Evolutionary conservation across 129 eudicot species (phyloP).

Genomic region (Logfia minima): DNA sequence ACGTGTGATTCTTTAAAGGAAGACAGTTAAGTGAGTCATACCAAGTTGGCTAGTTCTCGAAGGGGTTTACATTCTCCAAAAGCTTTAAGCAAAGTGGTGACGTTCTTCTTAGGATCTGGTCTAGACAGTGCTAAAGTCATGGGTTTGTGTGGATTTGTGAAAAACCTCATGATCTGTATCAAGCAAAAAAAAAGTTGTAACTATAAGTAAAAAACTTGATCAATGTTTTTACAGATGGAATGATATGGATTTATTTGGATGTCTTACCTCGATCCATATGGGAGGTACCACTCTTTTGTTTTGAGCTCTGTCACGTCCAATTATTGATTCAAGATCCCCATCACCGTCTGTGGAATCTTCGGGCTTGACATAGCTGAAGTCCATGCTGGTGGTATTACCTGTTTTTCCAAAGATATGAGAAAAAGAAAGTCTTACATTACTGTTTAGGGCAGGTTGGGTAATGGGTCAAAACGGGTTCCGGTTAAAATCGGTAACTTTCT

Average conservation of each 20-base stretch:
- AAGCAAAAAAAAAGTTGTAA: slow-evolving; percentile 12
- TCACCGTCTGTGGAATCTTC: slow-evolving; percentile 54
- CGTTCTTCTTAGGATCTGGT: slow-evolving; percentile 84
- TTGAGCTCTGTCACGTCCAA: slow-evolving; percentile 53
- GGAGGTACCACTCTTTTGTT: slow-evolving; percentile 67
- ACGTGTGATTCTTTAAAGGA: not conserved
- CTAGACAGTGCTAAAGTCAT: slow-evolving; percentile 86
- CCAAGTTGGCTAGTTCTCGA: slow-evolving; percentile 81
- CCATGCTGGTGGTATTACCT: slow-evolving; percentile 93
- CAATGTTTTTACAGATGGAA: not conserved
- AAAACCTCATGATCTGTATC: slow-evolving; percentile 71
- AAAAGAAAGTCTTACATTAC: slow-evolving; percentile 6
- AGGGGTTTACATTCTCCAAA: slow-evolving; percentile 83
- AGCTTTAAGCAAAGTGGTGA: slow-evolving; percentile 78
- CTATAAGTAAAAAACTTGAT: slow-evolving; percentile 7
- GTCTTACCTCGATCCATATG: slow-evolving; percentile 77
- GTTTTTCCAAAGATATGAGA: slow-evolving; percentile 2
- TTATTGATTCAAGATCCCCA: slow-evolving; percentile 65
- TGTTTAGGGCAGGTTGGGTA: not conserved
- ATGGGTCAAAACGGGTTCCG: not conserved
- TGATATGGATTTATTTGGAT: not conserved
- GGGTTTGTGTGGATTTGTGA: slow-evolving; percentile 85
- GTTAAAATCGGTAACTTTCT: not conserved
- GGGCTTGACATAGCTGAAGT: slow-evolving; percentile 71
- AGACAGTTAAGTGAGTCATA: slow-evolving; percentile 22